Evolutionary conservation across 1,139 yeast genomes (phyloP).

Genomic region (Candida frijolesensis): DNA sequence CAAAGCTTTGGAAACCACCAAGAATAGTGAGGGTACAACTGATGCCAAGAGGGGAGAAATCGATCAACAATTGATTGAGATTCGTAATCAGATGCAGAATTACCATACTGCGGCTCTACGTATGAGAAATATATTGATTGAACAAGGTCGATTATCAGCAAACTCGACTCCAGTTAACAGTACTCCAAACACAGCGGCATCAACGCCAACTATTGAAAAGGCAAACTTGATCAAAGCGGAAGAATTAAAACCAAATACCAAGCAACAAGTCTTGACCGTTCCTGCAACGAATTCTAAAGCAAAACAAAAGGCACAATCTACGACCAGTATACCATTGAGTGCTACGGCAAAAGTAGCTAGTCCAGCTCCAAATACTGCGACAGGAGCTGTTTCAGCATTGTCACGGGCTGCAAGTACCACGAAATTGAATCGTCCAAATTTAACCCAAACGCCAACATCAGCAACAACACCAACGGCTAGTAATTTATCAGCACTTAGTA

Average conservation of each 20-base stretch:
- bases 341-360: slow-evolving; percentile 6
- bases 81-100: slow-evolving; percentile 36
- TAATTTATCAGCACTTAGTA: background rate
- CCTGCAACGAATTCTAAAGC: slow-evolving; percentile 7
- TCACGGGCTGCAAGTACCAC: slow-evolving; percentile 6
- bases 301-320: background rate
- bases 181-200: slow-evolving; percentile 8
- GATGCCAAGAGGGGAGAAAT: slow-evolving; percentile 21
- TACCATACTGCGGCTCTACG: slow-evolving; percentile 42
- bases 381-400: slow-evolving; percentile 4
- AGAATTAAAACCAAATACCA: slow-evolving; percentile 2
- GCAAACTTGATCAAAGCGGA: slow-evolving; percentile 7
- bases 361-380: slow-evolving; percentile 4
- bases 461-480: slow-evolving; percentile 15
- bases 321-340: slow-evolving; percentile 5
- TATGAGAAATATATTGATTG: slow-evolving; percentile 41
- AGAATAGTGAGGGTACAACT: slow-evolving; percentile 27
- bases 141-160: slow-evolving; percentile 28
- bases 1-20: slow-evolving; percentile 26
- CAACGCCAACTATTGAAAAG: slow-evolving; percentile 11
- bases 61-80: slow-evolving; percentile 38
- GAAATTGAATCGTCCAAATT: slow-evolving; percentile 2
- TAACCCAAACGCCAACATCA: slow-evolving; percentile 10
- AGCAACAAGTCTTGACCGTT: background rate
- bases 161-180: slow-evolving; percentile 16